phyloP scores from a whole-genome alignment of 2,329 filamentous ascomycete species.

The Phoma sp. region DNA sequence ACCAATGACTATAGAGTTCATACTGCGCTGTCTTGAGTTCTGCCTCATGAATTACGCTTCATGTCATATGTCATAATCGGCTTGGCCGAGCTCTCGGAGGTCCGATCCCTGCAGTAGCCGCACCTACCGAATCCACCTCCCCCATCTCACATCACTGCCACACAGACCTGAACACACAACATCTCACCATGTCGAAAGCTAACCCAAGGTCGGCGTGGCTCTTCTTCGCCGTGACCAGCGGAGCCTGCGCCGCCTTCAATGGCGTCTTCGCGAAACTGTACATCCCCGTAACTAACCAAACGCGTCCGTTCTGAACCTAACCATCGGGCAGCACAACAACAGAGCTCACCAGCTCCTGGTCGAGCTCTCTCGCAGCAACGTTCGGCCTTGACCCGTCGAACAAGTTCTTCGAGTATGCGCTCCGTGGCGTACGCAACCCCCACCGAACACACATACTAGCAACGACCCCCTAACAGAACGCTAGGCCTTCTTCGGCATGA shows the following conservation, averaged over 20 bases:
- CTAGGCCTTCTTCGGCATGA: conserved; percentile 76
- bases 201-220: conserved; percentile 55
- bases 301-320: conserved; percentile 11
- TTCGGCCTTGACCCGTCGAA: conserved; percentile 56
- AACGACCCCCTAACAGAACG: not conserved
- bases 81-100: conserved; percentile 27
- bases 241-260: conserved; percentile 79
- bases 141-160: not conserved
- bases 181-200: conserved; percentile 29
- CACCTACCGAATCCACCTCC: conserved; percentile 2
- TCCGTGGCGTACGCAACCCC: conserved; percentile 53
- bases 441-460: not conserved
- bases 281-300: conserved; percentile 38
- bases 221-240: conserved; percentile 72
- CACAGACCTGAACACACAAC: not conserved
- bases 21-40: no score
- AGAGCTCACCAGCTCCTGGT: conserved; percentile 61
- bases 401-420: conserved; percentile 56
- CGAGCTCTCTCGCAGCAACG: conserved; percentile 54
- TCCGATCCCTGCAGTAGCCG: conserved; percentile 24
- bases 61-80: no score
- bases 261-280: conserved; percentile 85
- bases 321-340: conserved; percentile 61
- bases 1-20: no score
- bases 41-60: no score